Evolutionary conservation across 345 rosid genomes (phyloP).

Genomic region (Citrus medica): DNA sequence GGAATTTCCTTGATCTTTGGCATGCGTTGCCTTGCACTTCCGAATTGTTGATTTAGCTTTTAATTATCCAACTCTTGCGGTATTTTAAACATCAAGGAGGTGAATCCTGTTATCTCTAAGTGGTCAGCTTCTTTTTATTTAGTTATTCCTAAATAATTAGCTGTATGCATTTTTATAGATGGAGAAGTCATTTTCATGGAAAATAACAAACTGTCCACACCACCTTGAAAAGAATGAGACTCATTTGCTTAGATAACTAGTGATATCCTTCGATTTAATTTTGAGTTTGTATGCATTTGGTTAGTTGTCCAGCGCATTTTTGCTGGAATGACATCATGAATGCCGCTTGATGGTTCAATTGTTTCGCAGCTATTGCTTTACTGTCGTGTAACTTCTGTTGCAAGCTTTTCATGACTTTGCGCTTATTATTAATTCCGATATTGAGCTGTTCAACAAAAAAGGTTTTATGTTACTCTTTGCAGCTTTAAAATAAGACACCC

Average conservation of each 20-base stretch:
- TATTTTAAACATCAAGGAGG: background rate
- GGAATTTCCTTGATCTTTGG: slow-evolving; percentile 1
- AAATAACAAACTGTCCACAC: background rate
- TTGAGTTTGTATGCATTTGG: background rate
- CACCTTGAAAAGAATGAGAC: no score
- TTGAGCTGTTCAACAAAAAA: background rate
- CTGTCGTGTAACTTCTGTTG: background rate
- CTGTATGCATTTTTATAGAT: background rate
- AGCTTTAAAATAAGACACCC: background rate
- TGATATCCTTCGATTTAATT: background rate
- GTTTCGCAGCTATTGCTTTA: background rate
- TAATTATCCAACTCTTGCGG: background rate
- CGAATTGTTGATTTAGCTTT: background rate
- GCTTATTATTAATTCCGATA: background rate
- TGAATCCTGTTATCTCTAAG: background rate
- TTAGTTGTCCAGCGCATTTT: background rate
- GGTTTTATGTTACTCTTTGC: background rate
- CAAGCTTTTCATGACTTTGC: background rate
- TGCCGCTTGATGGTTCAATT: background rate
- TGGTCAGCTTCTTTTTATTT: background rate
- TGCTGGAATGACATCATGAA: background rate
- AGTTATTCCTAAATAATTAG: background rate
- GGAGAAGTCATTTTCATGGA: background rate
- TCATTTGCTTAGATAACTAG: background rate
- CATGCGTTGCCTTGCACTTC: background rate